Conservation (phyloP, 2,329 filamentous ascomycete species). For the Penicillium sp. region DNA sequence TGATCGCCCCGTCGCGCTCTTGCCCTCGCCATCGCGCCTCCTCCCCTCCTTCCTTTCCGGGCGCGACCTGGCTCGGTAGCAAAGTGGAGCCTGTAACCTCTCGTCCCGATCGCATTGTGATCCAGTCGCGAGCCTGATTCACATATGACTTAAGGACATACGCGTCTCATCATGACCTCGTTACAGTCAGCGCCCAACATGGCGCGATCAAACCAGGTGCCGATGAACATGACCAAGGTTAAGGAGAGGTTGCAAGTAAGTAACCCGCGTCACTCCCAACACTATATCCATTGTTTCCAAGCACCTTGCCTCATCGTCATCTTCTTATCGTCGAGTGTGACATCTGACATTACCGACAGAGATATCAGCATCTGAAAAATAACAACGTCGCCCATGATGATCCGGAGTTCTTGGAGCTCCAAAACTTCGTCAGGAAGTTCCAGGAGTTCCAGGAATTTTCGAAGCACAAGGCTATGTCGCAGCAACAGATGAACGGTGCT, state of each 20-base stretch:
- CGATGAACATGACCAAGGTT: constrained; percentile 55
- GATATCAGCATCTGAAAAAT: constrained; percentile 84
- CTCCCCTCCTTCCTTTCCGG: constrained; percentile 14
- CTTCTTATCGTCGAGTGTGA: background rate
- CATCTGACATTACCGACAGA: constrained; percentile 54
- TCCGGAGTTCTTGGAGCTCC: constrained; percentile 80
- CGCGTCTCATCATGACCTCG: constrained; percentile 64
- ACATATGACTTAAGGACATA: constrained; percentile 32
- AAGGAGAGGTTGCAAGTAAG: constrained; percentile 43
- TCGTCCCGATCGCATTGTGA: constrained; percentile 19
- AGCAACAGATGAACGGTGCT: constrained; percentile 44
- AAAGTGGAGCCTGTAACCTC: constrained; percentile 21
- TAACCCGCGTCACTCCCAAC: constrained; percentile 8
- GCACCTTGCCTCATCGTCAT: background rate
- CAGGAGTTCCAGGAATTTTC: constrained; percentile 57
- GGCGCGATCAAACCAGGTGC: constrained; percentile 61
- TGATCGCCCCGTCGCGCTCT: constrained; percentile 19
- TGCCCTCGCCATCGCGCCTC: constrained; percentile 21
- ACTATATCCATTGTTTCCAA: background rate
- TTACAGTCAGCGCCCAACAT: constrained; percentile 68
- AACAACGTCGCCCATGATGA: constrained; percentile 75
- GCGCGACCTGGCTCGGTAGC: constrained; percentile 23
- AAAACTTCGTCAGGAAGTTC: constrained; percentile 68
- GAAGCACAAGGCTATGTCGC: constrained; percentile 4
- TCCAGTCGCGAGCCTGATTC: constrained; percentile 14